A percentile compares a stretch with the other conserved stretches of the same genome.
Evolutionary conservation across 2,329 filamentous ascomycete species (phyloP).

Genomic region (Alternaria dauci): DNA sequence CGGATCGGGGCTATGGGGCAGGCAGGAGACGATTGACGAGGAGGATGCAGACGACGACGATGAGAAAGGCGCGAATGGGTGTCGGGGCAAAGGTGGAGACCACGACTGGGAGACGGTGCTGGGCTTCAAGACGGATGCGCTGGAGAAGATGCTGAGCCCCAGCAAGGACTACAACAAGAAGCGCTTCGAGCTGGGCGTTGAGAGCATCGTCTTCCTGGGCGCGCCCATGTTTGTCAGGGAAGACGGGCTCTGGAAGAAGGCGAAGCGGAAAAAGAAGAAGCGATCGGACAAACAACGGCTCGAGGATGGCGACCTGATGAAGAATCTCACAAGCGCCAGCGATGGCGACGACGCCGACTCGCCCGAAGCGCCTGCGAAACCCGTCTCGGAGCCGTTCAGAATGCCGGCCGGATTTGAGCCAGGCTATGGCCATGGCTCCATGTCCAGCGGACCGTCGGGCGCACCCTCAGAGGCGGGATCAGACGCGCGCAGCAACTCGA

Average conservation of each 20-base stretch:
- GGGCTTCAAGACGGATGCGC: slow-evolving; percentile 51
- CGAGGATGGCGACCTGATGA: slow-evolving; percentile 30
- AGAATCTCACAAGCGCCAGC: slow-evolving; percentile 23
- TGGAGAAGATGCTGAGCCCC: slow-evolving; percentile 53
- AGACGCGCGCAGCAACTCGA: slow-evolving; percentile 52
- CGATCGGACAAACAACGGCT: slow-evolving; percentile 30
- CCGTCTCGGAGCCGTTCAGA: slow-evolving; percentile 36
- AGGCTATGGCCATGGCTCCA: slow-evolving; percentile 50
- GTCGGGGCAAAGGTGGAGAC: slow-evolving; percentile 37
- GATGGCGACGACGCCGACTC: slow-evolving; percentile 21
- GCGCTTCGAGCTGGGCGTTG: slow-evolving; percentile 52
- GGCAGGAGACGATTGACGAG: slow-evolving; percentile 49
- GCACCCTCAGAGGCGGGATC: slow-evolving; percentile 49
- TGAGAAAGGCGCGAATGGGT: slow-evolving; percentile 10
- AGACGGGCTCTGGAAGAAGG: slow-evolving; percentile 53
- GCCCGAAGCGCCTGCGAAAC: slow-evolving; percentile 19
- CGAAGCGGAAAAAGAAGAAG: slow-evolving; percentile 43
- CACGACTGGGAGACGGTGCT: slow-evolving; percentile 51
- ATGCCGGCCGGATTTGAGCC: slow-evolving; percentile 51
- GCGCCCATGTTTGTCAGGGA: slow-evolving; percentile 55
- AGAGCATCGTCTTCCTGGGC: slow-evolving; percentile 52
- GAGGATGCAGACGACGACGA: slow-evolving; percentile 42
- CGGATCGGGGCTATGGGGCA: slow-evolving; percentile 40
- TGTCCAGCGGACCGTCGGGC: slow-evolving; percentile 36
- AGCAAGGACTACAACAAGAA: slow-evolving; percentile 51